Base-by-base conservation (phyloP, 352 stramenopile species). In the Phytophthora fragariae region DNA sequence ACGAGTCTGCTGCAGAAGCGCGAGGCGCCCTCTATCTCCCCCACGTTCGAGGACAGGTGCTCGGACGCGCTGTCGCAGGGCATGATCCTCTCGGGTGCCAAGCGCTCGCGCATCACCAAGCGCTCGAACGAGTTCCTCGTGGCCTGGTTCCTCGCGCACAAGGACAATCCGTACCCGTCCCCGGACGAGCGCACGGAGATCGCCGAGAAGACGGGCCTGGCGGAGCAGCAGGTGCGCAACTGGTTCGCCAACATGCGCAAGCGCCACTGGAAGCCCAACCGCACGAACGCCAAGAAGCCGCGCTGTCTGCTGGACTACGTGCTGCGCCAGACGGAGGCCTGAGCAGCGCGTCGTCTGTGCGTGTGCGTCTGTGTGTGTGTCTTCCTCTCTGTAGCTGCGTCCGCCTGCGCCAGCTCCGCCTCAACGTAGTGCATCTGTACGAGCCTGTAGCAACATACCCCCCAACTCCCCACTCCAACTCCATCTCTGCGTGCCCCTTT, bases 191-290 rank as follows among this genome's bases (percentile, higher is more conserved):
- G 89, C 29, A 14, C 73, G 19, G 73, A 90, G 50, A 95, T 96
- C 49, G 88, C 89, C 4, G 79, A 82, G 5, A 83, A 82, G 57
- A 95, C 88, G 3, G 86, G 85, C 0, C 68, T 96, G 31, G 84
- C 81, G 6, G 89, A 95, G 73, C 88, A 94, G 61, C 89, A 96
- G 65, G 88, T 96, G 64, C 88, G 88, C 68, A 95, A 96, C 63
- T 96, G 89, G 89, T 96, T 96, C 73, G 88, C 89, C 19, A 96
- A 96, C 68, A 96, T 96, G 88, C 89, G 89, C 54, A 96, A 96
- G 67, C 88, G 89, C 54, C 89, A 96, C 73, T 96, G 89, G 89
- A 95, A 94, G 58, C 89, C 89, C n/a, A 91, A 82, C 44, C 75
- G 76, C 31, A 37, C 74, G n/a, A 89, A 82, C 52, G 59, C 75